Base-by-base conservation (phyloP, 169 alveolate species). In the Fabrea salina region DNA sequence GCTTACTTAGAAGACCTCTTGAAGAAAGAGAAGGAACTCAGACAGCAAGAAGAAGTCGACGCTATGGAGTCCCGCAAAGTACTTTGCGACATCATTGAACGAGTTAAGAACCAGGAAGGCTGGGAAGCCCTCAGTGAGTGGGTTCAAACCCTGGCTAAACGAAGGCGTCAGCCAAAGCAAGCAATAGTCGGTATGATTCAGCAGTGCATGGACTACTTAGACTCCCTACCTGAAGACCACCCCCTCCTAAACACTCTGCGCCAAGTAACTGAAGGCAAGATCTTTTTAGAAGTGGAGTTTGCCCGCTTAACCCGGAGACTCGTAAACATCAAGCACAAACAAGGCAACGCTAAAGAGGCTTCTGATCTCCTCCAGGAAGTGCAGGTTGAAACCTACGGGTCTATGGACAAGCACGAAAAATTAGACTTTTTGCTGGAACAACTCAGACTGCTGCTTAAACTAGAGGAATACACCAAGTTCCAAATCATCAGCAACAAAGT, bases 331-430 rank as follows among this genome's bases (percentile, higher is more conserved):
- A 47, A 78, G 19, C 89, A 85, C 49, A 80, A 70, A 35, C 84
- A 89, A 51, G 84, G 86, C 3, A 58, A 89, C 58, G 41, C 64
- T 4, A 88, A 82, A 47, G 89, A 89, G 57, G 91, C 94, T 0
- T 82, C 90, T 5, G 70, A 74, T 47, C 68, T 80, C 35, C 85
- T 89, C 32, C 83, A 89, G 51, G 94, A 89, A 66, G 90, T 89
- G n/a, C 83, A 89, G 64, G 80, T 89, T 56, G 94, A 89, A 64
- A 86, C 94, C 19, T 89, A 85, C 57, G 94, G 94, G 13, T 82
- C 90, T 11, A 61, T 89, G 79, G 88, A 89, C 41, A 81, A 37
- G n/a, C 64, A 67, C 5, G 89, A 89, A 57, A 89, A 89, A 77
- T 82, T 85, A 16, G 86, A 89, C 47, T 89, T 82, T 70, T 82